Base-by-base conservation (phyloP, 129 eudicot species). In the Helichrysum umbraculigerum region DNA sequence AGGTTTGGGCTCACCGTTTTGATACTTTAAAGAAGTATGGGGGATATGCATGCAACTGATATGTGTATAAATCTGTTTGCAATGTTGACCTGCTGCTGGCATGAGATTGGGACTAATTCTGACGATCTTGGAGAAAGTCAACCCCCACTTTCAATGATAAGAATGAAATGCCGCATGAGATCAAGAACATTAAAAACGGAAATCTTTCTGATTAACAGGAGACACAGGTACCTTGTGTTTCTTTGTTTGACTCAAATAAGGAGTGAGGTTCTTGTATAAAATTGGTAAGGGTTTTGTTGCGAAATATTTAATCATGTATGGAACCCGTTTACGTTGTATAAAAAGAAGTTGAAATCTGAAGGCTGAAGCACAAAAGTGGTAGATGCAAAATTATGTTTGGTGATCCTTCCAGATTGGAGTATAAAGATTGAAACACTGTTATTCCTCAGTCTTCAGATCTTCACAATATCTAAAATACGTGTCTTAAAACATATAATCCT, bases 91-190 rank as follows among this genome's bases (percentile, higher is more conserved):
- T 15, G 58, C 16, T 39, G 22, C 39, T 21, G 12, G 68, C 15
- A 39, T 62, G 34, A 51, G 19, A 37, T 66, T 37, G 64, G 51
- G 73, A 60, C 68, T 16, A 54, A 66, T 76, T 54, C 60, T 67
- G 68, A 76, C 67, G 32, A 39, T 77, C 22, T 39, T 57, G 66
- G 29, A 39, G 71, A 35, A 33, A 19, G 71, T 35, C 51, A 35
- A 66, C 29, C 37, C 25, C 14, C 42, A 35, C 71, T 7, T n/a
- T 12, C n/a, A 28, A 5, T 15, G 20, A 62, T 37, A 7, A n/a
- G 30, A 60, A 20, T 10, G 14, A 10, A 20, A 21, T 22, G 5
- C 14, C 9, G 12, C 9, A 59, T 59, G 33, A 58, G 70, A 34
- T 66, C 70, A 66, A 19, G 21, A 66, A 66, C 51, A 16, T 6